Percentiles rank a stretch among this genome's conserved stretches.
Conservation (phyloP, 768 basidiomycete species). For the Amanita pseudoporphyria region DNA sequence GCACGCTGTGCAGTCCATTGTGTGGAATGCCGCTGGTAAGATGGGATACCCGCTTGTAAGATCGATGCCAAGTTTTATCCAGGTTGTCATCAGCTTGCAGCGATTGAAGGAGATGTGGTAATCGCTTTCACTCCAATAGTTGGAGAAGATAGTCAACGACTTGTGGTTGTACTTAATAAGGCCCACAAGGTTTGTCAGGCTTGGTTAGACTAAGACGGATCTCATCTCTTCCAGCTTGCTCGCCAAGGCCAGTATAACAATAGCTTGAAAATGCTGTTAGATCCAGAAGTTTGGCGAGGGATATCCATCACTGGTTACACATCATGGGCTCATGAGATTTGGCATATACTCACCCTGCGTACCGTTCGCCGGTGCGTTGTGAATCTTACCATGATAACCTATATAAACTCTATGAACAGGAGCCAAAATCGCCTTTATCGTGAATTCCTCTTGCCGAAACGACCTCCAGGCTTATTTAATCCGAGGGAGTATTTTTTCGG, state of each 20-base stretch:
- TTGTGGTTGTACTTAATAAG: constrained; percentile 53
- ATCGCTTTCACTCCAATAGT: constrained; percentile 54
- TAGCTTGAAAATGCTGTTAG: constrained; percentile 52
- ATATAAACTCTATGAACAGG: constrained; percentile 22
- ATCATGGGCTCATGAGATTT: constrained; percentile 69
- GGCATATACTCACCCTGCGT: constrained; percentile 65
- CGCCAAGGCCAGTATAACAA: constrained; percentile 60
- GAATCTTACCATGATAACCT: neutral
- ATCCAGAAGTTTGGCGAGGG: constrained; percentile 62
- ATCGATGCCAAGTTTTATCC: constrained; percentile 6
- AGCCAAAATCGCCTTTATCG: constrained; percentile 56
- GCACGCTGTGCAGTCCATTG: constrained; percentile 63
- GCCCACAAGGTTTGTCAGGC: constrained; percentile 47
- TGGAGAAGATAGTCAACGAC: constrained; percentile 48
- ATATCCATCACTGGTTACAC: constrained; percentile 54
- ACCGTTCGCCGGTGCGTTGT: constrained; percentile 53
- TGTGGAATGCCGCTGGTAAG: constrained; percentile 65
- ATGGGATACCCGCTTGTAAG: neutral
- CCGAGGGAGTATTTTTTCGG: constrained; percentile 50
- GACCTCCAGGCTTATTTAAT: constrained; percentile 45
- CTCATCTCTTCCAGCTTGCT: constrained; percentile 36
- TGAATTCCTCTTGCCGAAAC: constrained; percentile 54
- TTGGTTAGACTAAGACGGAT: constrained; percentile 9
- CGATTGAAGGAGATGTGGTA: constrained; percentile 61
- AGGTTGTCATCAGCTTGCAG: constrained; percentile 63